Conservation (phyloP, 148 eudicot species). For the Selenicereus undatus region DNA sequence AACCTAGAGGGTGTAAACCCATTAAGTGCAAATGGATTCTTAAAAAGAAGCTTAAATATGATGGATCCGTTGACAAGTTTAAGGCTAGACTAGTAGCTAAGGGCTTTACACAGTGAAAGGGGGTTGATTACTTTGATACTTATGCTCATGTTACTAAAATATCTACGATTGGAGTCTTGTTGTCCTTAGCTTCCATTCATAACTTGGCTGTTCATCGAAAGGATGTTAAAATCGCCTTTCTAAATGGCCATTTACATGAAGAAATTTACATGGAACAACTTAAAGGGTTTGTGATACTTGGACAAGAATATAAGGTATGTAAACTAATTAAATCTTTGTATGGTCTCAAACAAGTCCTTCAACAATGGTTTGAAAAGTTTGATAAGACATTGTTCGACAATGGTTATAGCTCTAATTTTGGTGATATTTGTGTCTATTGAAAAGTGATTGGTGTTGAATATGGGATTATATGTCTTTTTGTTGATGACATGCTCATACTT, state of each 20-base stretch:
- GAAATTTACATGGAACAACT: background rate
- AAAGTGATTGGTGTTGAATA: background rate
- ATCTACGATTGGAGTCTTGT: too few species aligned
- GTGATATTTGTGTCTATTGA: background rate
- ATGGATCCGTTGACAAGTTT: too few species aligned
- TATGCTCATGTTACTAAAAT: too few species aligned
- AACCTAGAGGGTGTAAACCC: too few species aligned
- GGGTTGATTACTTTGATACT: too few species aligned
- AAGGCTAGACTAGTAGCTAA: too few species aligned
- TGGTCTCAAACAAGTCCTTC: background rate
- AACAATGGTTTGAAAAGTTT: constrained; percentile 7
- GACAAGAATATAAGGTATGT: background rate
- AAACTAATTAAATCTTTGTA: background rate
- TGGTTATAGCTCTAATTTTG: background rate
- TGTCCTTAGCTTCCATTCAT: background rate
- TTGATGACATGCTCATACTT: constrained; percentile 2
- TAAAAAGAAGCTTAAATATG: too few species aligned
- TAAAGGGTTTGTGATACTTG: background rate
- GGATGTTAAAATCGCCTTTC: background rate
- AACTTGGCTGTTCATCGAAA: background rate
- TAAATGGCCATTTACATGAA: background rate
- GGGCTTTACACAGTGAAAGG: too few species aligned
- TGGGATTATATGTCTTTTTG: background rate
- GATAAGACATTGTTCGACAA: background rate
- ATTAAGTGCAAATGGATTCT: too few species aligned